phyloP scores from a whole-genome alignment of 108 stramenopile species.

The Stephanodiscus minutulus region DNA sequence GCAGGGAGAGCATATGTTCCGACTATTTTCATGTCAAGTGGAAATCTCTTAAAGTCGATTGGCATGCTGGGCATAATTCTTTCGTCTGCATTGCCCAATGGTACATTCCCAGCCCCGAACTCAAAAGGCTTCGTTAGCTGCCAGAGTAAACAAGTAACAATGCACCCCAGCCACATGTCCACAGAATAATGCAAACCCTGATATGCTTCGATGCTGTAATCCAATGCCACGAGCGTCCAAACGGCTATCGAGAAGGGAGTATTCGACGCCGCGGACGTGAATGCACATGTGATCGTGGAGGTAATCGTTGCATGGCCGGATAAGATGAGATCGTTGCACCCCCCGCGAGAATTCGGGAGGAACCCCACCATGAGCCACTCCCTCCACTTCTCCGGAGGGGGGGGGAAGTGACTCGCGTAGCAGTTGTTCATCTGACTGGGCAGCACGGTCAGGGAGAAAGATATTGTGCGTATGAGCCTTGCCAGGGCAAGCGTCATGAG shows the following conservation, averaged over 20 bases:
- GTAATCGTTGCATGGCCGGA: slow-evolving; percentile 86
- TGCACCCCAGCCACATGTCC: slow-evolving; percentile 83
- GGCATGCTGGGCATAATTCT: background rate
- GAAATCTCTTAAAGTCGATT: background rate
- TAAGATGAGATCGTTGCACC: slow-evolving; percentile 86
- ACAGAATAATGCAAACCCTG: slow-evolving; percentile 87
- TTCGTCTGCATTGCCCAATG: background rate
- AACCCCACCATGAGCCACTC: slow-evolving; percentile 77
- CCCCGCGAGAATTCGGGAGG: slow-evolving; percentile 67
- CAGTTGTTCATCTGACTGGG: slow-evolving; percentile 70
- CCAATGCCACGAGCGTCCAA: slow-evolving; percentile 71
- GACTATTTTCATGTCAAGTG: slow-evolving; percentile 31
- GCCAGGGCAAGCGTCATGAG: slow-evolving; percentile 61
- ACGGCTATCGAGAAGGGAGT: slow-evolving; percentile 59
- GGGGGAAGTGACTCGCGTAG: slow-evolving; percentile 70
- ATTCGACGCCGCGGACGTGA: slow-evolving; percentile 56
- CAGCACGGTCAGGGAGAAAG: slow-evolving; percentile 74
- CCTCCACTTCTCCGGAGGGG: slow-evolving; percentile 61
- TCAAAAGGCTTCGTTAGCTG: slow-evolving; percentile 53
- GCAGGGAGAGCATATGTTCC: slow-evolving; percentile 62
- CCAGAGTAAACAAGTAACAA: slow-evolving; percentile 74
- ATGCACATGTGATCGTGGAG: slow-evolving; percentile 68
- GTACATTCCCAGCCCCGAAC: background rate
- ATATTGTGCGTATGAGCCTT: slow-evolving; percentile 66
- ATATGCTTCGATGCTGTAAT: slow-evolving; percentile 77